A percentile compares a stretch with the other conserved stretches of the same genome.
phyloP scores from a whole-genome alignment of 345 rosid species.

The Eucalyptus caleyi region DNA sequence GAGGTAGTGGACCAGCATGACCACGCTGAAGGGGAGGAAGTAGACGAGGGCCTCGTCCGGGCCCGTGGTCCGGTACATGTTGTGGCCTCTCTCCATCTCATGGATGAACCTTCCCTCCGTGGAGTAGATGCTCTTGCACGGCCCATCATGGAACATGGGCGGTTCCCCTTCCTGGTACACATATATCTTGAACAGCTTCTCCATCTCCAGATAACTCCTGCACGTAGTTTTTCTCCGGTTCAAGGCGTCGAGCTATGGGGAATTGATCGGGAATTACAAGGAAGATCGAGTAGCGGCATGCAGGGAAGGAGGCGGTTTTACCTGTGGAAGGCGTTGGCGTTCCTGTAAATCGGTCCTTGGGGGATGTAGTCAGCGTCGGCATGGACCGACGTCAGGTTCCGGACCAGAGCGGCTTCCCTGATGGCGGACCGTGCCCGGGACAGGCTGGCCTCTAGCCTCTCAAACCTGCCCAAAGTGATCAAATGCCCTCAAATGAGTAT shows the following conservation, averaged over 20 bases:
- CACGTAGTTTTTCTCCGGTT: not conserved
- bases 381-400: constrained; percentile 12
- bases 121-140: constrained; percentile 20
- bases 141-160: constrained; percentile 20
- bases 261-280: not conserved
- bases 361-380: constrained; percentile 17
- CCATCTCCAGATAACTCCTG: constrained; percentile 34
- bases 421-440: constrained; percentile 13
- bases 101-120: constrained; percentile 21
- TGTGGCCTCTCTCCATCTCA: constrained; percentile 17
- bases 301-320: not conserved
- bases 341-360: constrained; percentile 21
- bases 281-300: not conserved
- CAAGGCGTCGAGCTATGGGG: not conserved
- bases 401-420: constrained; percentile 13
- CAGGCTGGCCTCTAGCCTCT: constrained; percentile 11
- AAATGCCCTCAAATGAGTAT: not conserved
- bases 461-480: not conserved
- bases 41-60: constrained; percentile 48
- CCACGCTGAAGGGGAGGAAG: constrained; percentile 69
- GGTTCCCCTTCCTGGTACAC: constrained; percentile 27
- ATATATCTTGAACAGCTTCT: constrained; percentile 18
- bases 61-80: constrained; percentile 19
- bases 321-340: constrained; percentile 22
- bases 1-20: constrained; percentile 45